Evolutionary conservation across 2,329 filamentous ascomycete species (phyloP), one percentile per base, ranked within the genome.

Genomic region (Apiospora pterosperma): DNA sequence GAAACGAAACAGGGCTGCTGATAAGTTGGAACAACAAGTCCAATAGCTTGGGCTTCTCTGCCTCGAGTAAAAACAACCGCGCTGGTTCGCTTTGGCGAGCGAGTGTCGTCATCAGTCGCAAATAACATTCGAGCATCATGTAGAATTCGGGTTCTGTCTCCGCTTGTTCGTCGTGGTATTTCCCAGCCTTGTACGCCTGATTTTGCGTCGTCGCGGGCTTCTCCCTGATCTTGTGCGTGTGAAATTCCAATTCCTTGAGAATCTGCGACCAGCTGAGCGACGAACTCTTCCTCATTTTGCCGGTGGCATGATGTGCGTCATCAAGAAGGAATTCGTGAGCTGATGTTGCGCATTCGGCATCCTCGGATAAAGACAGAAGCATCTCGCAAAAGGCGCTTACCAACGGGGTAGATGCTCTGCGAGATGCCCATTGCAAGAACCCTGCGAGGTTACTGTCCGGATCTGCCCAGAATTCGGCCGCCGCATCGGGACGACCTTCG

Each of bases 311-410:
- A 65, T 88, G 85, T 3, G 91, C 88, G 74, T 99, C 96, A 70
- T 97, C 95, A 2, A 96, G 84, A 19, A 99, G 82, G 73, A 99
- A 99, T 61, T 89, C 88, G 75, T 99, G 95, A 0, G 95, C 93
- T 19, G 91, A 86, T 63, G 90, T 90, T 34, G 96, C 95, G 71
- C 92, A 96, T 62, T 92, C 87, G 63, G 92, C 88, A 62, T 93
- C 93, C 62, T 90, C 89, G 0, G 96, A 92, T 59, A 99, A 90
- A 1, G 94, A 91, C 73, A 93, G 92, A 19, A 99, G 82, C 89
- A 99, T 95, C 75, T 98, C 95, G 76, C 96, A 99, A 71, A 98
- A 99, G 14, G 95, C 94, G 67, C 93, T 96, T 65, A 97, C 94
- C 28, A 97, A 85, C n/a, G 96, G 96, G 0, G 96, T 97, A 0